These are phyloP conservation scores for Lunularia cruciata DNA, from an alignment of 225 moss, liverwort and hornwort genomes.

Conservation along the genomic window DNA sequence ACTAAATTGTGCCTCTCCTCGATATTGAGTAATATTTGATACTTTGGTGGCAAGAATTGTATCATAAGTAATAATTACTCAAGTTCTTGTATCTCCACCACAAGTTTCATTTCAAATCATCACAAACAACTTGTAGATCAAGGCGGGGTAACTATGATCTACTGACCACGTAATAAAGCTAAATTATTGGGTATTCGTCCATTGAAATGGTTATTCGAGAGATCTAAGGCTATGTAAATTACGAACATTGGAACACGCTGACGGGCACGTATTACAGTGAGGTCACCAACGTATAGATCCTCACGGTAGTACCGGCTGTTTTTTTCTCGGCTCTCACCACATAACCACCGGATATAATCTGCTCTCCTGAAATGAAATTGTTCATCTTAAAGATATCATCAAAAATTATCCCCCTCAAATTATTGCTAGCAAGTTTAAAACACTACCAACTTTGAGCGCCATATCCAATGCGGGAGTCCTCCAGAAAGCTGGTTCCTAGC, in stretches of 20 bases:
- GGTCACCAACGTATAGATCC: background rate
- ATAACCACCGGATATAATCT: background rate
- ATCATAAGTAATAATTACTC: too few relatives aligned
- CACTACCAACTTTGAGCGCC: background rate
- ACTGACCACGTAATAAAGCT: background rate
- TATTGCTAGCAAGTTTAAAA: background rate
- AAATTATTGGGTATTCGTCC: background rate
- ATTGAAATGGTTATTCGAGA: background rate
- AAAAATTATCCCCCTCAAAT: background rate
- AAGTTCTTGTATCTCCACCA: too few relatives aligned
- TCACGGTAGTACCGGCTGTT: background rate
- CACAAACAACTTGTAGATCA: too few relatives aligned
- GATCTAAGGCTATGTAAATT: background rate
- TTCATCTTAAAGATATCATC: background rate
- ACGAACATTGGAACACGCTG: background rate
- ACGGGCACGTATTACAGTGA: background rate
- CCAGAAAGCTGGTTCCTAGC: background rate
- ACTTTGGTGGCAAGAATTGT: too few relatives aligned
- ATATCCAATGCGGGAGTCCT: background rate
- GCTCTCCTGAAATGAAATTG: background rate
- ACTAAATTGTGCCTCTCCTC: too few relatives aligned
- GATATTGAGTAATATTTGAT: too few relatives aligned
- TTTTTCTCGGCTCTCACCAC: too few relatives aligned
- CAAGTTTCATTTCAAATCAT: too few relatives aligned
- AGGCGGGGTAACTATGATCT: too few relatives aligned